Evolutionary conservation across 257 asterid genomes (phyloP).

Genomic region (Solanum raphanifolium): DNA sequence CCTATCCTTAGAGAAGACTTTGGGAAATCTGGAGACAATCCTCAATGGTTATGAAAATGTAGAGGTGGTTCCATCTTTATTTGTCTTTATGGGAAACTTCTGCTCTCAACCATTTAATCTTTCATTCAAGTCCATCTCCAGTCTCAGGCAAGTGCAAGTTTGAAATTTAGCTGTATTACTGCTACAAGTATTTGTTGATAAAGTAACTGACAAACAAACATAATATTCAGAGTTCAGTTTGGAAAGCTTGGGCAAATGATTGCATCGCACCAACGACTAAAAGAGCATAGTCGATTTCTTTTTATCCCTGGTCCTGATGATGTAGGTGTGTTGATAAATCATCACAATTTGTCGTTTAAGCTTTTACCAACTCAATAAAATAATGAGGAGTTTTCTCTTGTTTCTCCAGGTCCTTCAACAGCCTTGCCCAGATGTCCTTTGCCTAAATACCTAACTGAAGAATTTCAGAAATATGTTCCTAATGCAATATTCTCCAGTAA

Average conservation of each 20-base stretch:
- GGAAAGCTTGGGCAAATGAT: constrained; percentile 84
- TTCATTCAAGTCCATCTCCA: constrained; percentile 70
- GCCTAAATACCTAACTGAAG: constrained; percentile 83
- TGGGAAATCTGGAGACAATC: constrained; percentile 71
- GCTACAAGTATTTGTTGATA: not conserved
- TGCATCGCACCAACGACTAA: constrained; percentile 65
- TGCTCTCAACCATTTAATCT: constrained; percentile 88
- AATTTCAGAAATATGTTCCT: constrained; percentile 58
- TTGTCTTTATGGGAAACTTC: constrained; percentile 96
- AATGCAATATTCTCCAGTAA: constrained; percentile 71
- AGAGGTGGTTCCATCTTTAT: constrained; percentile 79
- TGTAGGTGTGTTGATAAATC: constrained; percentile 45
- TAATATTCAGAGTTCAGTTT: constrained; percentile 54
- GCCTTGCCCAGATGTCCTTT: constrained; percentile 71
- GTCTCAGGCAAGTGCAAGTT: constrained; percentile 47
- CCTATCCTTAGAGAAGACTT: constrained; percentile 64
- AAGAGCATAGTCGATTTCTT: constrained; percentile 66
- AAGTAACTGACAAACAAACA: constrained; percentile 4
- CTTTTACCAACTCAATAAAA: not conserved
- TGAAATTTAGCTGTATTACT: constrained; percentile 6
- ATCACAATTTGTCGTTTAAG: not conserved
- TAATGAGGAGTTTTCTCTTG: not conserved
- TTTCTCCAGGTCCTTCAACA: constrained; percentile 73
- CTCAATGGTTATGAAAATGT: constrained; percentile 74
- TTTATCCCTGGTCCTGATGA: constrained; percentile 98